phyloP scores from a whole-genome alignment of 176 grass and related monocot genomes.

The Oryza meyeriana region DNA sequence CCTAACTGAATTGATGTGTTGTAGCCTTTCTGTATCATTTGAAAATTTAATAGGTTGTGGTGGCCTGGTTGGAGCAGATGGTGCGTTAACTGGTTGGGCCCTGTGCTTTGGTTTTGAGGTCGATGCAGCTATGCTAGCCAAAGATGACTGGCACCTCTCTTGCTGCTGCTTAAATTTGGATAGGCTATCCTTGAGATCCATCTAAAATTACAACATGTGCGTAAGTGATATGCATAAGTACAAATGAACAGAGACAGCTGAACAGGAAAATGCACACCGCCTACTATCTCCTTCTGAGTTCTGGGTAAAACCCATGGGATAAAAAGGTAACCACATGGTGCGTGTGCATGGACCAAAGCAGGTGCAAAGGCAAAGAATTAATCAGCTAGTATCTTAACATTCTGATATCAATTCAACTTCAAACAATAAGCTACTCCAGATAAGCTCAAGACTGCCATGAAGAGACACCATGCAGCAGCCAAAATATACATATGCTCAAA shows the following conservation, averaged over 20 bases:
- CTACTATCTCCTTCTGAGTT: background rate
- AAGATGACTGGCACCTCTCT: conserved; percentile 77
- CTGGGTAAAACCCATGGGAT: background rate
- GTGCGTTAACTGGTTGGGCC: conserved; percentile 40
- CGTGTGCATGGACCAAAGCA: background rate
- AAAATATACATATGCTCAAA: background rate
- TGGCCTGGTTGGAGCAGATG: conserved; percentile 45
- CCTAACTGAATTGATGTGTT: conserved; percentile 74
- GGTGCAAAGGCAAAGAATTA: background rate
- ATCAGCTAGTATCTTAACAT: background rate
- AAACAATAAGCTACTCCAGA: background rate
- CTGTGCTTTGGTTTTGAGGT: conserved; percentile 53
- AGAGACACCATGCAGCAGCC: background rate
- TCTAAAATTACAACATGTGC: conserved; percentile 29
- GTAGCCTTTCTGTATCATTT: conserved; percentile 85
- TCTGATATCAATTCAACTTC: background rate
- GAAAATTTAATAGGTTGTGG: conserved; percentile 65
- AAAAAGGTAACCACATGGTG: background rate
- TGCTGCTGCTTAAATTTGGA: conserved; percentile 87
- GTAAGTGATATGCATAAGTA: background rate
- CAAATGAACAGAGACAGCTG: background rate
- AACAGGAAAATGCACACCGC: background rate
- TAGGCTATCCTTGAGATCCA: conserved; percentile 83
- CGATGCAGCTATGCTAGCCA: conserved; percentile 59
- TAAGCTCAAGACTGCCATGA: background rate